Evolutionary conservation across 2,329 filamentous ascomycete genomes (phyloP), one percentile per base, ranked within the genome.

Genomic region (Ophiocordyceps unilateralis): DNA sequence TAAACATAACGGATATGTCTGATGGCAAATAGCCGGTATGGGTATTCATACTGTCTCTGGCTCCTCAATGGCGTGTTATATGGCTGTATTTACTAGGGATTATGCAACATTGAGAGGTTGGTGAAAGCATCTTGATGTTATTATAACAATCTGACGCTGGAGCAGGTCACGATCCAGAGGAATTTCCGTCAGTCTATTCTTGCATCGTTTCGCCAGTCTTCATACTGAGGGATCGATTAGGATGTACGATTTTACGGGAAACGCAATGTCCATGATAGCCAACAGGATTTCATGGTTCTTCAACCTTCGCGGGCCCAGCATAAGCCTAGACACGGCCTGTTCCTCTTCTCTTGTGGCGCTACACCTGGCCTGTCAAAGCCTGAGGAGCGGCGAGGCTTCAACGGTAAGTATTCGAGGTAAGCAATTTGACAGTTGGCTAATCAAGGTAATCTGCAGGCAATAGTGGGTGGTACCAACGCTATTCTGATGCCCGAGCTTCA

Each of bases 271-370:
- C 52, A 55, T 30, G 32, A 38, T 17, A 36, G 36, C 56, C 2
- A 63, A 62, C 40, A 48, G 61, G 19, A 46, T 64, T 4, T 59
- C 55, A 0, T 61, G 59, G 44, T 55, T 54, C 39, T 62, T 57
- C 44, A 53, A 64, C 39, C 49, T 64, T n/a, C 49, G 47, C 19
- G 61, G 62, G 0, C 52, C 61, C 2, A 59, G 56, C 41, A 44
- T 63, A 36, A 59, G 57, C 0, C 45, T 66, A 4, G 60, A 65
- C 41, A 65, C 64, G 1, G 63, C 58, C 5, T 66, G 63, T 45
- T 64, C 61, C 0, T 55, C 53, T 17, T 54, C 51, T n/a, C 45
- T 64, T 6, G 51, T 57, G 3, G 55, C 55, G 1, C 50, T 65
- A 5, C 56, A 65, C 41, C 45, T 56, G 5, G 63, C 56, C 2